Evolutionary conservation across 257 asterid genomes (phyloP).

Genomic region (Gentiana dahurica): DNA sequence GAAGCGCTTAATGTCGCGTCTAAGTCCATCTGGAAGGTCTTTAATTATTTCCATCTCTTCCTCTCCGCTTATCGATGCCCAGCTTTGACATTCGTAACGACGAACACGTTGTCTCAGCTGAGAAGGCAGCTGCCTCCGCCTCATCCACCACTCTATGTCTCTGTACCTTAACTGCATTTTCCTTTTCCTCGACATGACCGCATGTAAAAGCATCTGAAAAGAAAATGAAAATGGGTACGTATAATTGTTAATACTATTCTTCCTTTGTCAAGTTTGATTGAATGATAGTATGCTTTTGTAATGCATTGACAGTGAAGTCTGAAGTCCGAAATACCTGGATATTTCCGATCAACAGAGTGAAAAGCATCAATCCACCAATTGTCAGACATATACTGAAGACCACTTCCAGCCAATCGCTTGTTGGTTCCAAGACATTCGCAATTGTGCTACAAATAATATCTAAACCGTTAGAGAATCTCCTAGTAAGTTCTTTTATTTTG

Average conservation of each 20-base stretch:
- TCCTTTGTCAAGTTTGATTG: neutral
- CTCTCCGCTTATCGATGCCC: conserved; percentile 66
- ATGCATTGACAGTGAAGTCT: neutral
- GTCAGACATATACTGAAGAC: conserved; percentile 67
- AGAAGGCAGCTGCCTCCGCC: conserved; percentile 74
- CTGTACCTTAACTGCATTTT: conserved; percentile 85
- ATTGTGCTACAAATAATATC: conserved; percentile 53
- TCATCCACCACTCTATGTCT: conserved; percentile 99
- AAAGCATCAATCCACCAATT: conserved; percentile 83
- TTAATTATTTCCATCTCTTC: conserved; percentile 71
- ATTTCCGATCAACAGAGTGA: conserved; percentile 86
- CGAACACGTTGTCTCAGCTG: conserved; percentile 70
- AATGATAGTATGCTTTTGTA: too few relatives aligned
- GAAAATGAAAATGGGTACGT: neutral
- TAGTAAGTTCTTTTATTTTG: too few relatives aligned
- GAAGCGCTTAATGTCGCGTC: conserved; percentile 88
- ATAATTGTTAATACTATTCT: neutral
- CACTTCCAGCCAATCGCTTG: conserved; percentile 78
- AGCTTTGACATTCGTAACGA: conserved; percentile 65
- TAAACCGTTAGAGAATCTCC: too few relatives aligned
- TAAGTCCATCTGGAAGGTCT: conserved; percentile 83
- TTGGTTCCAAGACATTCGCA: conserved; percentile 87
- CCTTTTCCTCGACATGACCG: conserved; percentile 88
- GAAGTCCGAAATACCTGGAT: conserved; percentile 46
- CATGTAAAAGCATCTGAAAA: conserved; percentile 70